Evolutionary conservation across 306 rosid species (phyloP), one percentile per base, ranked within the genome.

Genomic region (Nissolia schottii): DNA sequence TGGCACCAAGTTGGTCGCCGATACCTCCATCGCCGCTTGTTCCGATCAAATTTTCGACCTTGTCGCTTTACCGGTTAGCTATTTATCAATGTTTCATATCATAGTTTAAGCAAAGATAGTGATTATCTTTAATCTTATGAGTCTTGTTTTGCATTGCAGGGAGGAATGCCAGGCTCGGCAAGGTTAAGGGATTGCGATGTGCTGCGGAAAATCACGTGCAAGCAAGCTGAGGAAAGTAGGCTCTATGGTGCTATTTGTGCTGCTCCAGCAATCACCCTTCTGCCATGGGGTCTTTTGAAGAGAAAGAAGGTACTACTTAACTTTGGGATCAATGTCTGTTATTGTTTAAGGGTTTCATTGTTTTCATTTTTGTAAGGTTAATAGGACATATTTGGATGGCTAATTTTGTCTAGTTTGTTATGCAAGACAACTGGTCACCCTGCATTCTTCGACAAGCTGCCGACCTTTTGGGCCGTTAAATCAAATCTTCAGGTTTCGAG

Each of bases 91-190:
- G 12, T n/a, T n/a, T n/a, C n/a, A n/a, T n/a, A n/a, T 67, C 1
- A 0, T 41, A 12, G 51, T 67, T 8, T 79, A 40, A 20, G 62
- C 22, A 41, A 18, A 20, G 19, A 43, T 13, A 43, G n/a, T n/a
- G n/a, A n/a, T n/a, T n/a, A n/a, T n/a, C n/a, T n/a, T n/a, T n/a
- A 37, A 40, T 62, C 43, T 6, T 24, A 29, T 51, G 48, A 27
- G 18, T 20, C 32, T 60, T 51, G 73, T 67, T 64, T 64, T 51
- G 49, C 61, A 90, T 64, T 62, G 50, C 61, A 93, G 96, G 97
- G 98, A 82, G 97, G 98, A 78, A 93, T 93, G 97, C 98, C 98
- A 27, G 98, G 98, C 31, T 91, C 98, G 0, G 97, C 71, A 43
- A 86, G 97, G 69, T 80, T 94, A 64, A 86, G 97, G 76, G 98